Evolutionary conservation across 495 filamentous ascomycete species (phyloP), one percentile per base, ranked within the genome.

Genomic region (Penicillium paxilli): DNA sequence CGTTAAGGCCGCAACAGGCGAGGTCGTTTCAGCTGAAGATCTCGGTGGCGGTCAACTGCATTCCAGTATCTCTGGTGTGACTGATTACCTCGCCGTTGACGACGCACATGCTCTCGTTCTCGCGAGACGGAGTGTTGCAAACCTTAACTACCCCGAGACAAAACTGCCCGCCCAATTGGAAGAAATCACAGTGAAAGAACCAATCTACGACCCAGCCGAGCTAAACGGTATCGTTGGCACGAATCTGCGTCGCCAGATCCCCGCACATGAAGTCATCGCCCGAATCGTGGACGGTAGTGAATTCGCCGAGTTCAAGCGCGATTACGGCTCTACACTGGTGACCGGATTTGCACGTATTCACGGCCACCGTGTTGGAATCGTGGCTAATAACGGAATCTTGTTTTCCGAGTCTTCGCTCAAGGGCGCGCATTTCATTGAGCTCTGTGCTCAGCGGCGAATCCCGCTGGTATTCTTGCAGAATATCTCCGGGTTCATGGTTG

Each of bases 401-500:
- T 96, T 97, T 80, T 93, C 90, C 32, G 84, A 89, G 59, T 90
- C 88, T 14, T 85, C 90, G 3, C 82, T 96, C 44, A 98, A 98
- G 71, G 94, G 94, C 10, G 92, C 94, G 4, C 94, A 98, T 71
- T 98, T 98, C 73, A 96, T 98, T 66, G 90, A 98, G 70, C 85
- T 98, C n/a, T 97, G 94, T 75, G 83, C 85, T 6, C 90, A 98
- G 69, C 87, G 95, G 46, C 81, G 86, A 21, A 90, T 98, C 44
- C 93, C 94, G 14, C 77, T 98, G 0, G 75, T 98, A 25, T 98
- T 98, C 71, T 72, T 98, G 32, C 94, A 98, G 66, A 98, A 98
- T 66, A 98, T 98, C 67, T 87, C 83, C 6, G 94, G 94, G 22
- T 98, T 98, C 78, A 98, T 98, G 94, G 94, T 98, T 11, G 94